phyloP scores from a whole-genome alignment of 768 basidiomycete species.

The Crepidotus variabilis region DNA sequence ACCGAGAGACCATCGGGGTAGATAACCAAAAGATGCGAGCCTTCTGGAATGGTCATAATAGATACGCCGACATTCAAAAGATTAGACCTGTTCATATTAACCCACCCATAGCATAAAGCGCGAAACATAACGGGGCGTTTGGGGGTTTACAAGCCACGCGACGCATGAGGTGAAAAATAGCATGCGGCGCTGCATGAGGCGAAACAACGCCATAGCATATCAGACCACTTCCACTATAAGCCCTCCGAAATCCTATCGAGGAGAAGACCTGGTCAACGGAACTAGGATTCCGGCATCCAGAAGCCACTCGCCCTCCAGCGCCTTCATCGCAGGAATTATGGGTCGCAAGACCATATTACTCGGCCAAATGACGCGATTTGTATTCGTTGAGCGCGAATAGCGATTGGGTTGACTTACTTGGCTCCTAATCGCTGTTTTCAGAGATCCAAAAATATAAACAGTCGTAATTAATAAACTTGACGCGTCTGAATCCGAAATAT shows the following conservation, averaged over 20 bases:
- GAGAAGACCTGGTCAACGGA: too few species aligned
- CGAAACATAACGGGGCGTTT: not conserved
- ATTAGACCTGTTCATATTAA: not conserved
- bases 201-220: not conserved
- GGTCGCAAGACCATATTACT: too few species aligned
- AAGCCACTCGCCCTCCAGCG: too few species aligned
- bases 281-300: too few species aligned
- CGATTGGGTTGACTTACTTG: not conserved
- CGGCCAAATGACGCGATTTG: not conserved
- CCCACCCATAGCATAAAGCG: not conserved
- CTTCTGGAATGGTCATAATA: not conserved
- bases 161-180: not conserved
- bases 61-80: not conserved
- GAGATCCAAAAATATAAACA: not conserved
- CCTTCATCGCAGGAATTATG: too few species aligned
- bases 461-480: not conserved
- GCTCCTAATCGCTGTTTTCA: not conserved
- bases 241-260: too few species aligned
- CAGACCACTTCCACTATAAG: not conserved
- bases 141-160: not conserved
- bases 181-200: not conserved
- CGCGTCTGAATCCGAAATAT: not conserved
- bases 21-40: not conserved
- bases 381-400: not conserved
- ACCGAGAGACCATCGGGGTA: not conserved